phyloP scores from a whole-genome alignment of 2,329 filamentous ascomycete genomes.

The Pochonia chlamydosporia region DNA sequence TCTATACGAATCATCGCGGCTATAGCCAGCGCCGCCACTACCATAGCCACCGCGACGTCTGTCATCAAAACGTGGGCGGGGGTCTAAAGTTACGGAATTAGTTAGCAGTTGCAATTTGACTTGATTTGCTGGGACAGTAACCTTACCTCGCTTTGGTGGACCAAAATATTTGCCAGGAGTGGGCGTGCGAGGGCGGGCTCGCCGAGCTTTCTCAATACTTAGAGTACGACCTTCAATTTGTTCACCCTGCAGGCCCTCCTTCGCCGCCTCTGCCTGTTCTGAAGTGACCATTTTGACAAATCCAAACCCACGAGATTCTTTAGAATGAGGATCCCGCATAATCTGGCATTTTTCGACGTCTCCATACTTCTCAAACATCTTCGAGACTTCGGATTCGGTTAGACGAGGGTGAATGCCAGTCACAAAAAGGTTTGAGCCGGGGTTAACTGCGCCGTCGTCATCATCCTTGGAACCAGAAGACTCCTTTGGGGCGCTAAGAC shows the following conservation, averaged over 20 bases:
- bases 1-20: slow-evolving; percentile 53
- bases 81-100: slow-evolving; percentile 21
- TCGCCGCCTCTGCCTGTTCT: slow-evolving; percentile 93
- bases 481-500: slow-evolving; percentile 43
- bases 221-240: slow-evolving; percentile 90
- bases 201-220: slow-evolving; percentile 98
- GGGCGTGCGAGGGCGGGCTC: slow-evolving; percentile 87
- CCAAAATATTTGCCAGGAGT: slow-evolving; percentile 99
- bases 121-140: slow-evolving; percentile 7
- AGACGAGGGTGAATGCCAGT: slow-evolving; percentile 95
- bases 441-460: slow-evolving; percentile 80
- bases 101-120: background rate
- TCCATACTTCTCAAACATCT: slow-evolving; percentile 97
- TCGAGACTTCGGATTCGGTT: slow-evolving; percentile 81
- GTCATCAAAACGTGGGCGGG: slow-evolving; percentile 48
- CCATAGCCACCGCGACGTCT: slow-evolving; percentile 58
- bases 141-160: slow-evolving; percentile 91
- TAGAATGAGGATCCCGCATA: slow-evolving; percentile 97
- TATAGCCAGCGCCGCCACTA: slow-evolving; percentile 34
- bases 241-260: slow-evolving; percentile 92
- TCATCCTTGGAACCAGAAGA: slow-evolving; percentile 48
- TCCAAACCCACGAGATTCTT: slow-evolving; percentile 96
- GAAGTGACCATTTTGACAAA: slow-evolving; percentile 98
- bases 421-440: slow-evolving; percentile 96
- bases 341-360: slow-evolving; percentile 99